Percentiles rank a stretch among this genome's conserved stretches.
Evolutionary conservation across 169 alveolate genomes (phyloP).

Genomic region (Amoebophrya sp.): DNA sequence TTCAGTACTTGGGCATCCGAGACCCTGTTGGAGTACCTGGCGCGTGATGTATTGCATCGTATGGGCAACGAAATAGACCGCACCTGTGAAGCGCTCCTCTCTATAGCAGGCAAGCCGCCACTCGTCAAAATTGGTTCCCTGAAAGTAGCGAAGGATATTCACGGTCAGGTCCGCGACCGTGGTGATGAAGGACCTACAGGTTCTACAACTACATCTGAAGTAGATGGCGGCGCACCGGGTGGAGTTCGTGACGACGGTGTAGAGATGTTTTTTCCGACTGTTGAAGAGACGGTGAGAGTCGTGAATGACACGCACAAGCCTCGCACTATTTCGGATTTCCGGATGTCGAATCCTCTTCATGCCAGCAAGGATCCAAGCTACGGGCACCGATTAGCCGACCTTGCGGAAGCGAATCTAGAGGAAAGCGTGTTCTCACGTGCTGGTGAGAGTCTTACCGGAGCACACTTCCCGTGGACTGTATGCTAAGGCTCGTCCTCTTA

Average conservation of each 20-base stretch:
- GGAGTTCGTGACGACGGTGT: not conserved
- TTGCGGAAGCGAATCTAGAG: not conserved
- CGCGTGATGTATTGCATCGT: not conserved
- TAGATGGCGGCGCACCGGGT: not conserved
- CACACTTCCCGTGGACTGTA: too few species aligned
- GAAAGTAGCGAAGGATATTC: not conserved
- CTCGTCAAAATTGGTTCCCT: not conserved
- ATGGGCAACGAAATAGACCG: not conserved
- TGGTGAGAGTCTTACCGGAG: too few species aligned
- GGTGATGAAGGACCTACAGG: not conserved
- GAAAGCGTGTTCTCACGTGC: too few species aligned
- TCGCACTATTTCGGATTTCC: not conserved
- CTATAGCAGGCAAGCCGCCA: not conserved
- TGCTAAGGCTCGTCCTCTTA: too few species aligned
- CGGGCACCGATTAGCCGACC: not conserved
- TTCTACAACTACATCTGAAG: not conserved
- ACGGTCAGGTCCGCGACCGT: not conserved
- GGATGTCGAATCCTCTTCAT: not conserved
- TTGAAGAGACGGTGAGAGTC: not conserved
- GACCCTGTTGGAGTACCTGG: not conserved
- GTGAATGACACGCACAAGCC: not conserved
- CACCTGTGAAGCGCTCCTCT: not conserved
- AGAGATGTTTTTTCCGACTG: not conserved
- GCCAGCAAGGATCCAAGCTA: not conserved
- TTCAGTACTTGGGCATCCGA: slow-evolving; percentile 5